Percentiles rank a stretch among this genome's conserved stretches.
Conservation (phyloP, 176 grass and related monocot species). For the Zea mays region DNA sequence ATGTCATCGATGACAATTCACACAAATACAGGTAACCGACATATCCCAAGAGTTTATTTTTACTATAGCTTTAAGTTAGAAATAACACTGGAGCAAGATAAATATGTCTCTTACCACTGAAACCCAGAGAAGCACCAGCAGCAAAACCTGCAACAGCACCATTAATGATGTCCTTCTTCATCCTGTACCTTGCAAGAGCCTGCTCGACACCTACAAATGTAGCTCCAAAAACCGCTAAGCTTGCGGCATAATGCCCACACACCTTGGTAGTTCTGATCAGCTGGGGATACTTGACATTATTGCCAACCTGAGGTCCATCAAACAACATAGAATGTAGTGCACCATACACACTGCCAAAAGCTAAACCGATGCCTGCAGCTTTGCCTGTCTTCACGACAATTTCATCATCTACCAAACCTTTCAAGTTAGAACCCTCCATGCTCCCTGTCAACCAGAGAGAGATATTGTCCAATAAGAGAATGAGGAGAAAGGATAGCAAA, state of each 20-base stretch:
- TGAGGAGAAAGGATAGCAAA: constrained; percentile 18
- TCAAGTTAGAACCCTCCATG: constrained; percentile 44
- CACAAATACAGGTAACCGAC: neutral
- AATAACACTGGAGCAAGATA: constrained; percentile 19
- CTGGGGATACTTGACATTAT: constrained; percentile 45
- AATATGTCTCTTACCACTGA: constrained; percentile 38
- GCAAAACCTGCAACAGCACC: constrained; percentile 57
- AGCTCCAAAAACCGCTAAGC: constrained; percentile 45
- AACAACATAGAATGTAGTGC: constrained; percentile 33
- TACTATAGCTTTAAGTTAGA: neutral
- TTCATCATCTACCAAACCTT: constrained; percentile 4
- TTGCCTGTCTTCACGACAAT: constrained; percentile 24
- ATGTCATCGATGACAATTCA: neutral
- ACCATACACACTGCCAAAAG: constrained; percentile 48
- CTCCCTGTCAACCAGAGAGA: constrained; percentile 32
- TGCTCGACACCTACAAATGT: constrained; percentile 49
- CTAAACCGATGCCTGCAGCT: constrained; percentile 43
- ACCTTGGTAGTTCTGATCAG: constrained; percentile 45
- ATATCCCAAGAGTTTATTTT: neutral
- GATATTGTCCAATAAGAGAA: constrained; percentile 6
- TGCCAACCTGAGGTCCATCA: constrained; percentile 37
- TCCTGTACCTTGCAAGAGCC: constrained; percentile 49
- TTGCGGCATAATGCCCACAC: constrained; percentile 41
- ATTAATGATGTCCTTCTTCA: constrained; percentile 60
- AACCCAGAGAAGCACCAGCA: constrained; percentile 50